Percentiles rank a stretch among this genome's conserved stretches.
Conservation (phyloP, 2,329 filamentous ascomycete species). For the Fusarium sp. region DNA sequence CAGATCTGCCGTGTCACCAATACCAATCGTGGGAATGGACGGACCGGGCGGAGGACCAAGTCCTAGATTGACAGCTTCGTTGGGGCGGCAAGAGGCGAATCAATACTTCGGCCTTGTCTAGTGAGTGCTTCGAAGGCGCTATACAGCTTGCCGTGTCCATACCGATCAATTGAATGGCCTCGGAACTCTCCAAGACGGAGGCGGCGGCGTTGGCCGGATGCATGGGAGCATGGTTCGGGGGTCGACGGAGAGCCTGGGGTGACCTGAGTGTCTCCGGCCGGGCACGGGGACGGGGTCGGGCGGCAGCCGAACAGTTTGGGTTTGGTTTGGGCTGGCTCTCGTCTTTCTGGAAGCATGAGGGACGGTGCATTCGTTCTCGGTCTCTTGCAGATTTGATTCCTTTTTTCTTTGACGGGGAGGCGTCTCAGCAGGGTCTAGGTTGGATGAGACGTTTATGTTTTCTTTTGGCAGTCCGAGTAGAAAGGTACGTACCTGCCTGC, state of each 20-base stretch:
- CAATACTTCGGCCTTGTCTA: not conserved
- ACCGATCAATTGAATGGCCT: not conserved
- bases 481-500: not conserved
- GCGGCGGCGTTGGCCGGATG: conserved; percentile 9
- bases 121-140: not conserved
- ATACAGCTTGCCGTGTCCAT: not conserved
- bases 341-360: conserved; percentile 31
- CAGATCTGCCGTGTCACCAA: conserved; percentile 15
- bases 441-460: conserved; percentile 1
- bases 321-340: not conserved
- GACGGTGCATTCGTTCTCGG: not conserved
- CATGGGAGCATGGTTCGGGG: conserved; percentile 8
- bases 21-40: not conserved
- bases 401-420: not conserved
- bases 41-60: conserved; percentile 16
- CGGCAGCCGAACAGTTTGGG: conserved; percentile 24
- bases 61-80: conserved; percentile 2
- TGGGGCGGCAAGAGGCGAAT: not conserved
- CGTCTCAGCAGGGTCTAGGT: not conserved
- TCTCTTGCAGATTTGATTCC: not conserved
- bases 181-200: not conserved
- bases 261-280: not conserved
- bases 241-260: not conserved
- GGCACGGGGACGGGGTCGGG: conserved; percentile 9
- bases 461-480: not conserved